Evolutionary conservation across 495 filamentous ascomycete species (phyloP), one percentile per base, ranked within the genome.

Genomic region (Penicillium crystallinum): DNA sequence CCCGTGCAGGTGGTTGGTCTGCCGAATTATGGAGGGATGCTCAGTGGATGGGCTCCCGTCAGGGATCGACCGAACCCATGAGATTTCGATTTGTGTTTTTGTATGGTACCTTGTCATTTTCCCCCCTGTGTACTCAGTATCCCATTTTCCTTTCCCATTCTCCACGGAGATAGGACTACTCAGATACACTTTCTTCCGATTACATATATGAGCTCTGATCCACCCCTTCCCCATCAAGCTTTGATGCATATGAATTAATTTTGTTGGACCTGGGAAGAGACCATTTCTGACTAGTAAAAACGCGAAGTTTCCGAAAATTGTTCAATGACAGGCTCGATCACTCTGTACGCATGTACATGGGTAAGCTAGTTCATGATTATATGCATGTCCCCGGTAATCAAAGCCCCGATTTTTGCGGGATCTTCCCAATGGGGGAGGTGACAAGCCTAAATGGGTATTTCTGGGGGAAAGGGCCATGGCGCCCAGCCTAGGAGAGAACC

Each of bases 41-140:
- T 36, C 36, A 29, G 39, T 25, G 18, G 31, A 52, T 50, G 45
- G 40, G 38, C 33, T 40, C 43, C 46, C 39, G 39, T 23, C 35
- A 35, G 35, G 35, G 55, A 56, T 56, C 53, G 49, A 56, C 55
- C 51, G 19, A 52, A 49, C 18, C 17, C 27, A 15, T 54, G 45
- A 44, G 19, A 38, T 31, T 49, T 17, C 22, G 23, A 42, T 27
- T 42, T 36, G 12, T 23, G 9, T 37, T 27, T 46, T 51, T 44
- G 37, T 39, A 18, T 51, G 25, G 15, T 36, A 29, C 23, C 15
- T 17, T 27, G 9, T 37, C n/a, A 38, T 46, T 40, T 50, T 41
- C 5, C 15, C 22, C 37, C 37, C 35, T 40, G 19, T 27, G 23
- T 25, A 2, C 3, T 21, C 21, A 1, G 4, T 21, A 8, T 25